Conservation (phyloP, 306 rosid species). For the Pachyrhizus erosus region DNA sequence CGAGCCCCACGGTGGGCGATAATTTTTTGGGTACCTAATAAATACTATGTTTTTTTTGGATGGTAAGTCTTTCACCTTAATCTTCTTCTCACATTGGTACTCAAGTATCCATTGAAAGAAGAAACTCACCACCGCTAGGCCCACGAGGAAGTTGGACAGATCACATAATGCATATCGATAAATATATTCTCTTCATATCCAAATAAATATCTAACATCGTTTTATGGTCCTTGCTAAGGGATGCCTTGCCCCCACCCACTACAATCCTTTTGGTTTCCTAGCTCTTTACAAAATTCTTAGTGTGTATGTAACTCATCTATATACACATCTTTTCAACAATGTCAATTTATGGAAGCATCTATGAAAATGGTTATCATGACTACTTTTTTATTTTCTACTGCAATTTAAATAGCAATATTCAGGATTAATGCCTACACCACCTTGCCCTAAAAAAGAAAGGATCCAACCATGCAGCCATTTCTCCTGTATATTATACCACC, state of each 20-base stretch:
- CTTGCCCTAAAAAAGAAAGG: no score
- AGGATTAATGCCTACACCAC: no score
- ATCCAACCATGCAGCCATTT: no score
- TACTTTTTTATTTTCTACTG: no score
- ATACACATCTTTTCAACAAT: background rate
- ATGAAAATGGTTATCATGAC: constrained; percentile 2
- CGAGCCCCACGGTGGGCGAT: background rate
- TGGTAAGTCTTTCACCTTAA: background rate
- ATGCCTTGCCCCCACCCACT: constrained; percentile 27
- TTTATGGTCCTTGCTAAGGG: constrained; percentile 27
- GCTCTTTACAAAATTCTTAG: constrained; percentile 7
- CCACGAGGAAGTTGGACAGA: background rate
- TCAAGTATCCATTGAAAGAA: background rate
- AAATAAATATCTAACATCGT: constrained; percentile 11
- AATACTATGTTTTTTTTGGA: no score
- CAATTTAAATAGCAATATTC: no score
- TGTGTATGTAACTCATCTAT: background rate
- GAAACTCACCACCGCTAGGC: background rate
- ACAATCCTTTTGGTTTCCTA: background rate
- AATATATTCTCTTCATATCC: background rate
- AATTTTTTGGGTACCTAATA: no score
- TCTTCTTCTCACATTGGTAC: background rate
- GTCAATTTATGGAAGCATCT: background rate
- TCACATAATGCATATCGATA: background rate
- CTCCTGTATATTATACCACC: no score